Base-by-base conservation (phyloP, 108 stramenopile species). In the Craspedostauros australis region DNA sequence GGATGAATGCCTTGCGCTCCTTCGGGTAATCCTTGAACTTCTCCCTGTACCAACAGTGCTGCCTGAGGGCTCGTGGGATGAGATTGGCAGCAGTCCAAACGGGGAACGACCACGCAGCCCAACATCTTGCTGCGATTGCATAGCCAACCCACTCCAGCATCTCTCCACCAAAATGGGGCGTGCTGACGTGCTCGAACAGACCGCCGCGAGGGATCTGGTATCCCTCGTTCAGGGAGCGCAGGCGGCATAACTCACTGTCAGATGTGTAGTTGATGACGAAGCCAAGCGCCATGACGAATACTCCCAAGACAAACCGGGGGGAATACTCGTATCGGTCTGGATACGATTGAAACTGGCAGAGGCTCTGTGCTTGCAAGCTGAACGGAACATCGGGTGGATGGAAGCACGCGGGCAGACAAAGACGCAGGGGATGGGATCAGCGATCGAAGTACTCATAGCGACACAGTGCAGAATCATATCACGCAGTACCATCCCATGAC, bases 111-210 rank as follows among this genome's bases (percentile, higher is more conserved):
- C 59, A 42, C 1, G 55, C 57, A n/a, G n/a, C n/a, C n/a, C n/a
- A n/a, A n/a, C n/a, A n/a, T n/a, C n/a, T n/a, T 20, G 81, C 53
- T 18, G 84, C 85, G 22, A 86, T 62, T 9, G 68, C 72, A 70
- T 66, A 93, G 19, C 94, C 94, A 33, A 69, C 60, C 94, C 91
- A 95, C 70, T 93, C 94, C 15, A 95, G 11, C 28, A 93, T 63
- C 70, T 95, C 94, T 11, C 94, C 94, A 43, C 77, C 56, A 60
- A 73, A 93, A 45, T 95, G 89, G 16, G 95, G 88, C 8, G 79
- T 71, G 15, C 88, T 86, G 12, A 88, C 60, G 43, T 57, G 73
- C 14, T 57, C 60, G 56, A 95, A 93, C 23, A 78, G 39, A 27
- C 80, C 86, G 11, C 84, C 86, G 16, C 64, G 49, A 15, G 86